These are phyloP conservation scores for Agapanthus africanus DNA, from an alignment of 106 monocot genomes.

Conservation along the genomic window DNA sequence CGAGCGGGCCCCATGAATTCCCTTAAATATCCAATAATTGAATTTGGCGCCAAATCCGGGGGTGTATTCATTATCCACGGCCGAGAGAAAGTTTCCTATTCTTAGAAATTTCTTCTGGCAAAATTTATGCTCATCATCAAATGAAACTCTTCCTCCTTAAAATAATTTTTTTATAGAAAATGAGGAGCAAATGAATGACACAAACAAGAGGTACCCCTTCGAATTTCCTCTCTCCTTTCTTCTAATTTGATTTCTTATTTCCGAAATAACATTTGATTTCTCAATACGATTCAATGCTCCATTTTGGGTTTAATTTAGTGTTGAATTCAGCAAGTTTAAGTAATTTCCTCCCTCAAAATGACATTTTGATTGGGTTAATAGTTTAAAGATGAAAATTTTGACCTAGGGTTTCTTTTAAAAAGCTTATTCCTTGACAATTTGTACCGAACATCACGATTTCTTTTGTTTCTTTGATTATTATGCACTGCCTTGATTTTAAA, in stretches of 20 bases:
- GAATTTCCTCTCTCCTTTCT: background rate
- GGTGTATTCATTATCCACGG: slow-evolving; percentile 1
- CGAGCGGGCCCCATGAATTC: too few relatives aligned
- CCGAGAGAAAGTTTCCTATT: background rate
- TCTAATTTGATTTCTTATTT: background rate
- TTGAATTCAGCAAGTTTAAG: too few relatives aligned
- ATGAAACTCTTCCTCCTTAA: background rate
- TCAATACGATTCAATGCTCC: background rate
- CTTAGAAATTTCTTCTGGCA: background rate
- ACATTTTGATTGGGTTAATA: background rate
- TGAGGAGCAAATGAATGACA: background rate
- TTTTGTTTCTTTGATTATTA: background rate
- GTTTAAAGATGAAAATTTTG: background rate
- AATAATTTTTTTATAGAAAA: background rate
- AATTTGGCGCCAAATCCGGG: slow-evolving; percentile 11
- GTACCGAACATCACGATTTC: background rate
- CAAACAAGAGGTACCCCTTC: background rate
- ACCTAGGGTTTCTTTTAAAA: background rate
- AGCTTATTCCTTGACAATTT: background rate
- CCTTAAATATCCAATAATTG: too few relatives aligned
- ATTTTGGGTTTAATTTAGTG: background rate
- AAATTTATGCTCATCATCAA: background rate
- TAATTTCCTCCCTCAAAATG: too few relatives aligned
- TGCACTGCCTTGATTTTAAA: background rate
- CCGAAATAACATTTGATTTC: too few relatives aligned